A percentile compares a stretch with the other conserved stretches of the same genome.
Evolutionary conservation across 1,284 basidiomycete species (phyloP).

Genomic region (Vanrija sp.): DNA sequence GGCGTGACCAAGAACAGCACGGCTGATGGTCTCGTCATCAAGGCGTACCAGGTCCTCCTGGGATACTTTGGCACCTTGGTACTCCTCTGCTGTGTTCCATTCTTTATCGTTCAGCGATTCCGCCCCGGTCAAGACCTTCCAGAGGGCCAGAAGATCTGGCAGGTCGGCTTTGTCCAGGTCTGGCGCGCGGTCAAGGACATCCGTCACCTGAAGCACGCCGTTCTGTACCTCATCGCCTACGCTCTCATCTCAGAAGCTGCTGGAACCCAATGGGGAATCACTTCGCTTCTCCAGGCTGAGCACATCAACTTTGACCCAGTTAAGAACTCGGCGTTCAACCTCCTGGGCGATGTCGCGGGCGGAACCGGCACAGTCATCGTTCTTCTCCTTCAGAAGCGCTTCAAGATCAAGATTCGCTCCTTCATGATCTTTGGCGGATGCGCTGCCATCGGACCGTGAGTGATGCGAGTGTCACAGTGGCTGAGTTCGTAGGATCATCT

Average conservation of each 20-base stretch:
- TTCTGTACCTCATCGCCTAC: conserved; percentile 18
- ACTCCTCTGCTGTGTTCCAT: conserved; percentile 10
- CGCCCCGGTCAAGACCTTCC: conserved; percentile 20
- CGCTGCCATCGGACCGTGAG: too few species aligned
- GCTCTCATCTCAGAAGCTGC: conserved; percentile 3
- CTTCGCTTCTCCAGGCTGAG: conserved; percentile 14
- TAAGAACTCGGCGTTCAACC: conserved; percentile 8
- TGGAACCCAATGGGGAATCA: conserved; percentile 10
- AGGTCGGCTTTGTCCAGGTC: conserved; percentile 11
- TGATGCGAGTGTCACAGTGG: too few species aligned
- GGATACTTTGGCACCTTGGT: conserved; percentile 13
- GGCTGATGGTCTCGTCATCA: not conserved
- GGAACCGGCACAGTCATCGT: conserved; percentile 15
- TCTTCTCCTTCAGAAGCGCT: conserved; percentile 13
- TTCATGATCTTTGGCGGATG: not conserved
- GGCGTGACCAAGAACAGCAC: conserved; percentile 7
- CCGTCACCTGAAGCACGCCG: conserved; percentile 10
- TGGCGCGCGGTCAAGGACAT: conserved; percentile 12
- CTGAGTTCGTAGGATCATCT: not conserved
- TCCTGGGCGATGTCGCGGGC: conserved; percentile 12
- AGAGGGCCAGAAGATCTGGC: conserved; percentile 6
- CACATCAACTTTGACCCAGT: conserved; percentile 15
- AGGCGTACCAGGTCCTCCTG: conserved; percentile 11
- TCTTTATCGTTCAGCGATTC: conserved; percentile 12
- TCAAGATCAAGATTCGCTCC: conserved; percentile 9